Evolutionary conservation across 2,329 filamentous ascomycete genomes (phyloP).

Genomic region (Alternaria consortialis): DNA sequence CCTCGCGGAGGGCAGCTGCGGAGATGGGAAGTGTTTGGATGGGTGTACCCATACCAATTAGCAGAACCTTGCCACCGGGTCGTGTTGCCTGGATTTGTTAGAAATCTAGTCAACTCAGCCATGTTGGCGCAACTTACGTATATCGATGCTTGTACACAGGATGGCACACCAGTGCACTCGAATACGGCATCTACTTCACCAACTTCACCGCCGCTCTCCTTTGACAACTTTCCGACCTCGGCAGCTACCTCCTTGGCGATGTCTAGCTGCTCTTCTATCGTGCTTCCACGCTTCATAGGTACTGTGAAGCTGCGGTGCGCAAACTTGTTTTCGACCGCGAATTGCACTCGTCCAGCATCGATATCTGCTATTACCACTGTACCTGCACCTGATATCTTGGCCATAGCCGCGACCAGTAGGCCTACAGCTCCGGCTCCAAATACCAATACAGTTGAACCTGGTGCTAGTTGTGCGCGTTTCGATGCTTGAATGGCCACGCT

Average conservation of each 20-base stretch:
- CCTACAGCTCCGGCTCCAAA: constrained; percentile 71
- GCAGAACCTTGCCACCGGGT: constrained; percentile 75
- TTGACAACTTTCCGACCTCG: constrained; percentile 51
- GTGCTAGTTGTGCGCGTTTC: constrained; percentile 60
- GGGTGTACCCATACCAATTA: constrained; percentile 82
- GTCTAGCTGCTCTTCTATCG: constrained; percentile 63
- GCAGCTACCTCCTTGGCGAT: constrained; percentile 62
- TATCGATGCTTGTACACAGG: constrained; percentile 77
- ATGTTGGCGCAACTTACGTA: constrained; percentile 59
- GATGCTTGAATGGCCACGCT: constrained; percentile 69
- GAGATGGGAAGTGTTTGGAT: constrained; percentile 78
- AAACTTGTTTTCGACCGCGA: constrained; percentile 62
- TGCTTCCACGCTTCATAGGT: constrained; percentile 57
- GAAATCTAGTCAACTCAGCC: background rate
- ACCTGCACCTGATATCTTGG: constrained; percentile 62
- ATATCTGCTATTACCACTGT: constrained; percentile 69
- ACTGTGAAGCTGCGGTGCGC: constrained; percentile 58
- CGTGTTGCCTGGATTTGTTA: constrained; percentile 60
- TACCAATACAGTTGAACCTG: constrained; percentile 62
- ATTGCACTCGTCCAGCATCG: constrained; percentile 64
- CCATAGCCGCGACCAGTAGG: constrained; percentile 66
- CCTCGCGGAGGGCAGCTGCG: constrained; percentile 75
- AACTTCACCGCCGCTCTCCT: constrained; percentile 42
- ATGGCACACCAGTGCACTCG: constrained; percentile 79
- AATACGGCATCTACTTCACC: constrained; percentile 74